A percentile compares a stretch with the other conserved stretches of the same genome.
Evolutionary conservation across 495 filamentous ascomycete species (phyloP).

Genomic region (Staphylotrichum longicolle): DNA sequence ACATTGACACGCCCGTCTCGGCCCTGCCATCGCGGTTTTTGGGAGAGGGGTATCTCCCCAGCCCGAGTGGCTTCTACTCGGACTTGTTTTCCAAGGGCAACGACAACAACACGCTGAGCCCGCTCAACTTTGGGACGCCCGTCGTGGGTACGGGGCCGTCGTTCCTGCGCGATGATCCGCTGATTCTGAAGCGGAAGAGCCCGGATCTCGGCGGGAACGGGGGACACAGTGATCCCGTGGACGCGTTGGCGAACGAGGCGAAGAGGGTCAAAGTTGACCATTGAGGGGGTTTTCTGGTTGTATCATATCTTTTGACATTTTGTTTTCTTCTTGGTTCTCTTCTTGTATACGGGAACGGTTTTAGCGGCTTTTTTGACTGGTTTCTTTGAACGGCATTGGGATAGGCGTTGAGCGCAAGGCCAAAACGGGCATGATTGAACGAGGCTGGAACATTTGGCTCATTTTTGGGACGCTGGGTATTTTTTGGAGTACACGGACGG

Average conservation of each 20-base stretch:
- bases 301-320: slow-evolving; percentile 9
- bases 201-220: slow-evolving; percentile 43
- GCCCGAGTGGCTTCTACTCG: slow-evolving; percentile 85
- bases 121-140: slow-evolving; percentile 87
- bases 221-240: slow-evolving; percentile 33
- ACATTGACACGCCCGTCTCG: slow-evolving; percentile 96
- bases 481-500: too few species aligned
- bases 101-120: slow-evolving; percentile 81
- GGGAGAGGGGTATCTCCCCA: slow-evolving; percentile 77
- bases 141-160: slow-evolving; percentile 67
- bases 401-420: slow-evolving; percentile 6
- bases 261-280: slow-evolving; percentile 47
- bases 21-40: slow-evolving; percentile 90
- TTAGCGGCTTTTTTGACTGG: background rate
- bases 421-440: slow-evolving; percentile 7
- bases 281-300: slow-evolving; percentile 8
- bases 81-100: slow-evolving; percentile 74
- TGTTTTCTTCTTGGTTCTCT: background rate
- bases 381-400: slow-evolving; percentile 3
- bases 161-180: slow-evolving; percentile 57
- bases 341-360: background rate
- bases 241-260: slow-evolving; percentile 39
- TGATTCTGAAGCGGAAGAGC: slow-evolving; percentile 47
- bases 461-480: background rate
- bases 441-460: background rate